These are phyloP conservation scores for Pyrus communis DNA, from an alignment of 306 rosid species.

Conservation along the genomic window DNA sequence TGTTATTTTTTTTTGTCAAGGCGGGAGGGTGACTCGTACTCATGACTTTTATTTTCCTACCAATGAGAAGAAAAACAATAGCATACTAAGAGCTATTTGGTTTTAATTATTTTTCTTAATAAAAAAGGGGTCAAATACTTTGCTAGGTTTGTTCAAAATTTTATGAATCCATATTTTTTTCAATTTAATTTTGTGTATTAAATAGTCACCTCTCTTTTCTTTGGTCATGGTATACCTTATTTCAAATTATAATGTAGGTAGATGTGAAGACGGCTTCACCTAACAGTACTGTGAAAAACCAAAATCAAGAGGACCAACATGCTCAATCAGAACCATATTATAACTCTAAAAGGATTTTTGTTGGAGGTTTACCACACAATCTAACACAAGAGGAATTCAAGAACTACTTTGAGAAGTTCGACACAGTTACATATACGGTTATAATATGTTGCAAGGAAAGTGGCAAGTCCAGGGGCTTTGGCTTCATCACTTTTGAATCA, in stretches of 20 bases:
- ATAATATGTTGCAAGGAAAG: not conserved
- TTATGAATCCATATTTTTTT: no score
- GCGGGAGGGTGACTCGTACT: no score
- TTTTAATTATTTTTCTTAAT: no score
- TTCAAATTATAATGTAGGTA: not conserved
- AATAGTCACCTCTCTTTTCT: not conserved
- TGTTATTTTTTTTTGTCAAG: no score
- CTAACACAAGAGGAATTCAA: not conserved
- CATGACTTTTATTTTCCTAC: no score
- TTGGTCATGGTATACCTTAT: no score
- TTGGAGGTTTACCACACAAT: constrained; percentile 5
- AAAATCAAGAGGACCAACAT: not conserved
- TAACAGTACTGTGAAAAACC: not conserved
- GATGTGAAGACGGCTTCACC: not conserved
- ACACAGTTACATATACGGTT: not conserved
- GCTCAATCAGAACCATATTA: not conserved
- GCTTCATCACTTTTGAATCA: constrained; percentile 4
- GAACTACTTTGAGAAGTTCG: constrained; percentile 4
- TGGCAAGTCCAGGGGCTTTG: not conserved
- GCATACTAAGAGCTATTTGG: no score
- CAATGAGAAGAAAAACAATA: no score
- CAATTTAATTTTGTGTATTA: not conserved
- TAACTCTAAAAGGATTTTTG: not conserved
- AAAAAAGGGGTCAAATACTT: no score
- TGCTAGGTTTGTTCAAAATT: no score